phyloP scores from a whole-genome alignment of 2,329 filamentous ascomycete genomes.

The Magnaporthiopsis rhizophila region DNA sequence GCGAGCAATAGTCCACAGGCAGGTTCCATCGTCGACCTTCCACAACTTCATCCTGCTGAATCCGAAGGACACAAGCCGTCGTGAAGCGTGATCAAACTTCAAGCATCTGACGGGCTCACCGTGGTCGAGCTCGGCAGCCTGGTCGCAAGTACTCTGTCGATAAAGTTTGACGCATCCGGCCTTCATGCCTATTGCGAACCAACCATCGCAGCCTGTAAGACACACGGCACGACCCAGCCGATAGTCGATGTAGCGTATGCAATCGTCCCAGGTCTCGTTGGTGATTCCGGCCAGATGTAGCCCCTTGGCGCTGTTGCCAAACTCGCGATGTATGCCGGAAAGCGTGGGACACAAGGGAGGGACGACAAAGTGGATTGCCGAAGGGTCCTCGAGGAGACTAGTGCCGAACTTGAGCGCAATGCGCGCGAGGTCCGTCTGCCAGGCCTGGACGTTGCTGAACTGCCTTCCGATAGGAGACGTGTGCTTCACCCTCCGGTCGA shows the following conservation, averaged over 20 bases:
- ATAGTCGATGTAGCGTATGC: conserved; percentile 8
- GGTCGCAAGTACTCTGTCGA: neutral
- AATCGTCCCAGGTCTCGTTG: conserved; percentile 3
- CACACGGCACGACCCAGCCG: neutral
- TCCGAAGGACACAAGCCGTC: neutral
- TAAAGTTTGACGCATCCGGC: neutral
- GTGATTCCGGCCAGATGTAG: conserved; percentile 1
- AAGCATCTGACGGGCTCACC: neutral
- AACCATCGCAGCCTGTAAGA: neutral
- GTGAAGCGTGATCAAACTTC: neutral
- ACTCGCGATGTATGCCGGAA: conserved; percentile 3
- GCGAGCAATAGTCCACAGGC: neutral
- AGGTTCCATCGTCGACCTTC: neutral
- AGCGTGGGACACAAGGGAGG: conserved; percentile 2
- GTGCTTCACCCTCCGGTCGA: conserved; percentile 4
- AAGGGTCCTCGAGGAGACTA: neutral
- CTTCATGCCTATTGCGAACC: neutral
- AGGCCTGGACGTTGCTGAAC: neutral
- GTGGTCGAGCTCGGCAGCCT: neutral
- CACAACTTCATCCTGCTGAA: neutral
- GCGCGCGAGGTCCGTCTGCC: conserved; percentile 1
- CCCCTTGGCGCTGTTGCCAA: neutral
- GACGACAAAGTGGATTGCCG: neutral
- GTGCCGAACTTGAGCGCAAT: conserved; percentile 8
- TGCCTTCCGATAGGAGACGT: neutral